Evolutionary conservation across 306 rosid genomes (phyloP).

Genomic region (Prunus persica): DNA sequence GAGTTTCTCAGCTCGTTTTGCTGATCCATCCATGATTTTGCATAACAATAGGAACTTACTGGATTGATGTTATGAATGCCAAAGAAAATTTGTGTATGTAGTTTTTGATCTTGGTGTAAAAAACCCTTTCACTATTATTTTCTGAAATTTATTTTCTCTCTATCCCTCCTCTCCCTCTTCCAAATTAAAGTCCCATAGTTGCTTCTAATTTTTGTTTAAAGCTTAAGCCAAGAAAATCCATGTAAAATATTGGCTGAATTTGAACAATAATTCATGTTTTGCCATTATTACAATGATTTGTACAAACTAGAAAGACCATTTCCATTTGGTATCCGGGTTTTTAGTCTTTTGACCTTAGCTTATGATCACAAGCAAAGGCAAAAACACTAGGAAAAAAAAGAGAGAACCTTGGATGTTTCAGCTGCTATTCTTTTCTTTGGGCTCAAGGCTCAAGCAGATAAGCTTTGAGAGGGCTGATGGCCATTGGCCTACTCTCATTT

Average conservation of each 20-base stretch:
- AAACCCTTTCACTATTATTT: slow-evolving; percentile 6
- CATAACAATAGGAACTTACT: slow-evolving; percentile 25
- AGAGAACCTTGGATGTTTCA: slow-evolving; percentile 23
- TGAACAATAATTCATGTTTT: too few relatives aligned
- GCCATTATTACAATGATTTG: too few relatives aligned
- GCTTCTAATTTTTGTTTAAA: background rate
- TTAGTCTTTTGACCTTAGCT: slow-evolving; percentile 18
- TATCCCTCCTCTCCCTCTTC: background rate
- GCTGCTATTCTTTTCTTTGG: slow-evolving; percentile 17
- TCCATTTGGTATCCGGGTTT: background rate
- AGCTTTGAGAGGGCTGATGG: slow-evolving; percentile 21
- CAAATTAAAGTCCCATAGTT: background rate
- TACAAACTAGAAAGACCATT: too few relatives aligned
- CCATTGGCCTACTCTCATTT: too few relatives aligned
- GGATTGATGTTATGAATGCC: slow-evolving; percentile 12
- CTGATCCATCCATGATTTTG: slow-evolving; percentile 55
- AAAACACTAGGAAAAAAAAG: slow-evolving; percentile 1
- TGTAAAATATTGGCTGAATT: too few relatives aligned
- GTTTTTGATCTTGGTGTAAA: background rate
- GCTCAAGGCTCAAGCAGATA: slow-evolving; percentile 17
- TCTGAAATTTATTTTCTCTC: background rate
- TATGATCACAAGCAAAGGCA: slow-evolving; percentile 16
- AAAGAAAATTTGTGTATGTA: background rate
- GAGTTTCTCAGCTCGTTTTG: slow-evolving; percentile 67
- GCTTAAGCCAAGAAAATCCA: too few relatives aligned